phyloP scores from a whole-genome alignment of 768 basidiomycete species.

The Serendipita sp. region DNA sequence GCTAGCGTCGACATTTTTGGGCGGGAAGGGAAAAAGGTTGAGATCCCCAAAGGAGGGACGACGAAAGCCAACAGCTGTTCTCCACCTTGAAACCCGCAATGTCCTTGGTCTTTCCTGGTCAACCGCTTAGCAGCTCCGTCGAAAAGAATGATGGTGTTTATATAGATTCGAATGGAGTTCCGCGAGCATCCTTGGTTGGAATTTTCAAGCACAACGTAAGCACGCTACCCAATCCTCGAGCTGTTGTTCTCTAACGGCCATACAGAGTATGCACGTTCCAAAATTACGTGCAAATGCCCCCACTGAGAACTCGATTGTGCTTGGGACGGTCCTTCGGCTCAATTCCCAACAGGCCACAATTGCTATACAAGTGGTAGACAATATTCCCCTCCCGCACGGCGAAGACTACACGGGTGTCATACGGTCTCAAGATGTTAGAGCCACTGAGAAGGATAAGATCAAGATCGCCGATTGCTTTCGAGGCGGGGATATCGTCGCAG shows the following conservation, averaged over 20 bases:
- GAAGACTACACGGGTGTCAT: conserved; percentile 87
- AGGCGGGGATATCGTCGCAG: conserved; percentile 80
- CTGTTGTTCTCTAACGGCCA: neutral
- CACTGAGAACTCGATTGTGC: conserved; percentile 53
- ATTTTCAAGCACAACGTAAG: neutral
- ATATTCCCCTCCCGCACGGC: conserved; percentile 59
- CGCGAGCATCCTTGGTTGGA: neutral
- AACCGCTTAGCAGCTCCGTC: neutral
- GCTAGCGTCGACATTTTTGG: conserved; percentile 46
- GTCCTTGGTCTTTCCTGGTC: neutral
- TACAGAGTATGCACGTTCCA: conserved; percentile 45
- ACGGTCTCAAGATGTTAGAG: conserved; percentile 72
- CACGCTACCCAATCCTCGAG: too few relatives aligned
- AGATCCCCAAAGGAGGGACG: neutral
- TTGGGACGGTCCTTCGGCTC: conserved; percentile 69
- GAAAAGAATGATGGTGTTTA: neutral
- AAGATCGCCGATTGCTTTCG: conserved; percentile 85
- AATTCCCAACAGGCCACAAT: conserved; percentile 72
- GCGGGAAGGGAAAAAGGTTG: conserved; percentile 16
- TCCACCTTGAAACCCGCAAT: neutral
- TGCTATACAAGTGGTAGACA: conserved; percentile 77
- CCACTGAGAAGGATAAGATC: conserved; percentile 79
- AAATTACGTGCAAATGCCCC: conserved; percentile 62
- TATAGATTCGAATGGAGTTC: conserved; percentile 1
- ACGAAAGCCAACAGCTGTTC: neutral